Evolutionary conservation across 2,329 filamentous ascomycete genomes (phyloP).

Genomic region (Sporothrix dimorphospora): DNA sequence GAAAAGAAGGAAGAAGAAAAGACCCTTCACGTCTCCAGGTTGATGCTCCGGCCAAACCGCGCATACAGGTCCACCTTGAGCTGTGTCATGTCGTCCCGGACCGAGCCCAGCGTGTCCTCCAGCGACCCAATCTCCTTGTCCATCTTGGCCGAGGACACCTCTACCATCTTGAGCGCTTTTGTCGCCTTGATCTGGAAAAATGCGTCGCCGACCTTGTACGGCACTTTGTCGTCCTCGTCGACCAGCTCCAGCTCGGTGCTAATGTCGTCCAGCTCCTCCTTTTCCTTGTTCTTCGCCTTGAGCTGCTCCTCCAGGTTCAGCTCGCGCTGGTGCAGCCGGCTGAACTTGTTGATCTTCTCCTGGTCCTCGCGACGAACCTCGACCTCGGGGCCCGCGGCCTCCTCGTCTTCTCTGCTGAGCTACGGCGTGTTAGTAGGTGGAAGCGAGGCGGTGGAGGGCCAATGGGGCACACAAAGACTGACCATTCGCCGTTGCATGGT

Average conservation of each 20-base stretch:
- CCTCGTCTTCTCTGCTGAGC: constrained; percentile 95
- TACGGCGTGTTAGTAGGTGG: constrained; percentile 44
- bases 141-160: constrained; percentile 69
- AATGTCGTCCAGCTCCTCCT: constrained; percentile 95
- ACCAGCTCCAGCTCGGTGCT: constrained; percentile 78
- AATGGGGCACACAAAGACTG: constrained; percentile 34
- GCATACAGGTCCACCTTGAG: constrained; percentile 93
- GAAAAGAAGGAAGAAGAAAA: neutral
- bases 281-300: constrained; percentile 89
- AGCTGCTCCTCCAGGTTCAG: constrained; percentile 77
- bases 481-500: constrained; percentile 64
- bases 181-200: constrained; percentile 85
- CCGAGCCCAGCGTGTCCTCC: constrained; percentile 73
- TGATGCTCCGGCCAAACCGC: constrained; percentile 94
- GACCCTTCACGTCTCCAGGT: constrained; percentile 78
- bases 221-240: constrained; percentile 82
- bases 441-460: neutral
- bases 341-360: constrained; percentile 98
- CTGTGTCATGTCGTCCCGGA: constrained; percentile 85
- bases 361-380: constrained; percentile 96
- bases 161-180: constrained; percentile 85
- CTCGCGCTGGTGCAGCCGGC: constrained; percentile 87
- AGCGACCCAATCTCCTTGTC: constrained; percentile 75
- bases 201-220: constrained; percentile 96
- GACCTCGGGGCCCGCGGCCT: constrained; percentile 75